Base-by-base conservation (phyloP, 371 early-diverging fungal species). In the Mucor sp. region DNA sequence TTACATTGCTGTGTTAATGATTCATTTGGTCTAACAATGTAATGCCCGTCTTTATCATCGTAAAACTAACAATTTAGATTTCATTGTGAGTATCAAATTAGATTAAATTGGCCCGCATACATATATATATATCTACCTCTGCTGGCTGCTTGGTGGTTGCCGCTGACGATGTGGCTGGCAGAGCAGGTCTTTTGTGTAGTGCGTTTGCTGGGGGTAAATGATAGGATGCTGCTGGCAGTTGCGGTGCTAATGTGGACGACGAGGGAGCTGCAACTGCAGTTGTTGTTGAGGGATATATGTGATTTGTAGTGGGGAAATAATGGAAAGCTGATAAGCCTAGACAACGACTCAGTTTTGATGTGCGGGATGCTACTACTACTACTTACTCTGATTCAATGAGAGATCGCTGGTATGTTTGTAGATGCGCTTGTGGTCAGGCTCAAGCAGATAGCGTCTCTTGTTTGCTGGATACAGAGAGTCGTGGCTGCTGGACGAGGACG, bases 31-130 rank as follows among this genome's bases (percentile, higher is more conserved):
- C 79, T 79, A 35, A 95, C 90, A 74, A 94, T 87, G 70, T 91
- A 94, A 78, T 96, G 96, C 0, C 97, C 97, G 62, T 97, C 96
- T 70, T 92, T 90, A 77, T 96, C 96, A 70, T 95, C 97, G 79
- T 82, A 86, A 32, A 61, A 27, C 62, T 61, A 39, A 2, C 8
- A 27, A 27, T 48, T 14, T 30, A 32, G 8, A 44, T 14, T 21
- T 41, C 6, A 43, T 50, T 33, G 27, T n/a, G 14, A 35, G 17
- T n/a, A 39, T 27, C 21, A 35, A 35, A 35, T 35, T 6, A 35
- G 35, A 4, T 14, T 21, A 14, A 32, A 33, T 44, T 44, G 8
- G 7, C n/a, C 14, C 3, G 23, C n/a, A 14, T 37, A 11, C 8
- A 14, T 37, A 9, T 35, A 35, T 2, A 35, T 2, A 35, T 2